These are phyloP conservation scores for Ephemerocybe angulata DNA, from an alignment of 768 basidiomycete species.

Conservation along the genomic window DNA sequence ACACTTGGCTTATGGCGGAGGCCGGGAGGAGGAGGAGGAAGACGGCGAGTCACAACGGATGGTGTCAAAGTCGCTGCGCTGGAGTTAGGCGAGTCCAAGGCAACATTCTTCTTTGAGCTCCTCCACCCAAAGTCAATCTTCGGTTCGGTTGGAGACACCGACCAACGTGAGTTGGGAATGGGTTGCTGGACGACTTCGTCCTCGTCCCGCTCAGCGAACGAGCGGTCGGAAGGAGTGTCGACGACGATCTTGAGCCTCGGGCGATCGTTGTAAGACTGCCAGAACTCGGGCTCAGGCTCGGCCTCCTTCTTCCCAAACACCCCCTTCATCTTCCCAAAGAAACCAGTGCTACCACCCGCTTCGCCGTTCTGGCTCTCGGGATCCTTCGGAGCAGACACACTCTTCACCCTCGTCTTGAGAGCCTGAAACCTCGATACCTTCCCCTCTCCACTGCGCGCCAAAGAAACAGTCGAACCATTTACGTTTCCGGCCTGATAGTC, in stretches of 20 bases:
- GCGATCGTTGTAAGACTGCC: slow-evolving; percentile 7
- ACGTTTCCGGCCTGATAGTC: neutral
- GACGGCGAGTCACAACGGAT: neutral
- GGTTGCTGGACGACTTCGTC: neutral
- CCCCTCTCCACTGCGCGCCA: slow-evolving; percentile 9
- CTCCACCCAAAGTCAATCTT: slow-evolving; percentile 1
- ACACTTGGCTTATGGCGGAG: neutral
- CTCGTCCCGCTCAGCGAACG: neutral
- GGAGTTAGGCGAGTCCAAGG: neutral
- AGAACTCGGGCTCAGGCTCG: slow-evolving; percentile 7
- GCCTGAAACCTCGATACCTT: slow-evolving; percentile 41
- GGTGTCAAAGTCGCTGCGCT: neutral
- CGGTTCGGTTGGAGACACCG: slow-evolving; percentile 7
- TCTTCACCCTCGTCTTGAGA: slow-evolving; percentile 35
- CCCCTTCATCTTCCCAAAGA: slow-evolving; percentile 35
- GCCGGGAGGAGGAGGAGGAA: neutral
- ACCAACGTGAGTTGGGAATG: slow-evolving; percentile 13
- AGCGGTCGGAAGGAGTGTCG: slow-evolving; percentile 5
- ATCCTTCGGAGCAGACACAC: slow-evolving; percentile 28
- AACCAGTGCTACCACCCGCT: slow-evolving; percentile 17
- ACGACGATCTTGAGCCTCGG: slow-evolving; percentile 9
- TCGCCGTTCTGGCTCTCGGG: neutral
- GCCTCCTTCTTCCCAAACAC: slow-evolving; percentile 21
- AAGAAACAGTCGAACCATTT: neutral
- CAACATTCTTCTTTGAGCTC: neutral